Evolutionary conservation across 2,329 filamentous ascomycete species (phyloP).

Genomic region (Phialophora expanda): DNA sequence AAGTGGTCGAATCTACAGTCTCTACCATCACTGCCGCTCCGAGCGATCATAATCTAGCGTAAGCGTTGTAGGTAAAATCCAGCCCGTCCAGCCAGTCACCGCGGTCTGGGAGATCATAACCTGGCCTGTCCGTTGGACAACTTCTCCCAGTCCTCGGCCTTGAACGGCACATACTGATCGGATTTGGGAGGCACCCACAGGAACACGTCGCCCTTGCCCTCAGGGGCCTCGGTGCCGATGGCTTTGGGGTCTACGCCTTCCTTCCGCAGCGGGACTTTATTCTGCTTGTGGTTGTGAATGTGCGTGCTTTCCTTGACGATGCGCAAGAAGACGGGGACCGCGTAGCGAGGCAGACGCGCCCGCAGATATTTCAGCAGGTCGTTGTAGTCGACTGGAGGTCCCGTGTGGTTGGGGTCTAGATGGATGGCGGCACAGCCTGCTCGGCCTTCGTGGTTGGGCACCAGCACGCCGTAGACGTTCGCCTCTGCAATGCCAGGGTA

Average conservation of each 20-base stretch:
- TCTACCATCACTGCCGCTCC: background rate
- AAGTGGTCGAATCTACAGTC: background rate
- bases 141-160: slow-evolving; percentile 27
- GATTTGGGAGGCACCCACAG: slow-evolving; percentile 35
- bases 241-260: slow-evolving; percentile 38
- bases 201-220: slow-evolving; percentile 44
- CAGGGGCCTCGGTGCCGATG: slow-evolving; percentile 34
- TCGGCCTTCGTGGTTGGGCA: slow-evolving; percentile 81
- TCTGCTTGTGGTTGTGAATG: slow-evolving; percentile 80
- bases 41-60: background rate
- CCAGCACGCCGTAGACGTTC: slow-evolving; percentile 81
- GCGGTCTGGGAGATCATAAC: slow-evolving; percentile 43
- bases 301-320: slow-evolving; percentile 64
- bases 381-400: slow-evolving; percentile 61
- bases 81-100: background rate
- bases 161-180: slow-evolving; percentile 35
- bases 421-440: slow-evolving; percentile 80
- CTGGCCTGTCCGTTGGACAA: slow-evolving; percentile 30
- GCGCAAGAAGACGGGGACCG: slow-evolving; percentile 74
- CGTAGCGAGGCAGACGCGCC: slow-evolving; percentile 70
- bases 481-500: slow-evolving; percentile 73
- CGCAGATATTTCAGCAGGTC: slow-evolving; percentile 65
- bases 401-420: slow-evolving; percentile 52
- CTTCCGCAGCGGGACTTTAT: slow-evolving; percentile 68
- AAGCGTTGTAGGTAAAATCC: background rate